Base-by-base conservation (phyloP, 345 rosid genomes). In the Acer yangbiense region DNA sequence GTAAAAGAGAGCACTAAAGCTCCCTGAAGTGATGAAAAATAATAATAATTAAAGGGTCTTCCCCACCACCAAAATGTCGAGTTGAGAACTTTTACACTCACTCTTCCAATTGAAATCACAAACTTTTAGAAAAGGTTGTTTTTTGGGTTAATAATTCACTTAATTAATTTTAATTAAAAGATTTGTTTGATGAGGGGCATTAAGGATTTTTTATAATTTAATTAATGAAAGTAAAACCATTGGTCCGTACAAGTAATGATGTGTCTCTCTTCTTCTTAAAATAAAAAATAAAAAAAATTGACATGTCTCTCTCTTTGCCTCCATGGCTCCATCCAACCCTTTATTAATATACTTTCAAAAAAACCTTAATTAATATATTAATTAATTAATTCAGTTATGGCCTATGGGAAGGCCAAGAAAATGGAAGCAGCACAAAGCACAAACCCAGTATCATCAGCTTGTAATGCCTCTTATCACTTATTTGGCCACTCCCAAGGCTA, bases 221-320 rank as follows among this genome's bases (percentile, higher is more conserved):
- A 11, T 21, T 48, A 69, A 14, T 12, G 64, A 25, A 41, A 25
- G 21, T 60, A 66, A 52, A 11, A 32, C 17, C 7, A 61, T 75
- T 23, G 23, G 32, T 72, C 80, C 82, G 85, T 81, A 65, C 83
- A 0, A 71, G 78, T 21, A 77, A 83, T 79, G 75, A 83, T 77
- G 78, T 65, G 75, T 7, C 72, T 72, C 79, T 81, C 39, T 35
- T 35, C 39, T 35, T 4, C 6, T 27, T 27, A 29, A 29, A 35
- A 35, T 3, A 4, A 35, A 35, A 32, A 4, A 32, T 0, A 35
- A 35, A 35, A 35, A 4, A 4, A 4, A 35, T 32, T 35, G 39
- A 5, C 3, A 2, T 32, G 39, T 35, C 39, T 70, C 9, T 6
- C 9, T 43, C 10, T 46, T 77, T 65, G 14, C 71, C 83, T 62